These are phyloP conservation scores for Diplogelasinospora grovesii DNA, from an alignment of 495 filamentous ascomycete genomes.

Conservation along the genomic window DNA sequence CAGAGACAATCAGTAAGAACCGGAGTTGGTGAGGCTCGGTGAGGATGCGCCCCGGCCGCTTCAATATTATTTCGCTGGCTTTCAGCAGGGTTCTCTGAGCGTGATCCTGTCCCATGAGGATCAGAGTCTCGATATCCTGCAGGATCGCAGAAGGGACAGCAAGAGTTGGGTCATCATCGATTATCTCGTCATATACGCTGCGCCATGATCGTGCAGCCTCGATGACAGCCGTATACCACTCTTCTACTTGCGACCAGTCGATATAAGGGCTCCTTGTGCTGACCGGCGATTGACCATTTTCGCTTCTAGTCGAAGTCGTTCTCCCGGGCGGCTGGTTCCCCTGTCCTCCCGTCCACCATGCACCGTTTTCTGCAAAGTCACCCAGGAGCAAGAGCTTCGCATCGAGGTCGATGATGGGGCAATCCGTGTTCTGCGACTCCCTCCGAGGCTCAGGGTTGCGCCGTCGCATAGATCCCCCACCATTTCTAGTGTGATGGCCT, in stretches of 20 bases:
- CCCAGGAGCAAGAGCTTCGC: conserved; percentile 74
- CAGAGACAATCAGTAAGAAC: conserved; percentile 76
- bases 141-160: conserved; percentile 25
- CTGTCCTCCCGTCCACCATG: conserved; percentile 70
- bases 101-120: conserved; percentile 62
- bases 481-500: conserved; percentile 6
- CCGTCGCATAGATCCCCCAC: conserved; percentile 11
- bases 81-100: conserved; percentile 67
- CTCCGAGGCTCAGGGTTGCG: conserved; percentile 20
- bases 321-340: conserved; percentile 31
- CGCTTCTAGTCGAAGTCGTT: conserved; percentile 27
- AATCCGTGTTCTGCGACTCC: conserved; percentile 23
- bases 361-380: conserved; percentile 74
- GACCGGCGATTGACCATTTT: conserved; percentile 36
- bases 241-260: conserved; percentile 63
- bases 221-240: conserved; percentile 72
- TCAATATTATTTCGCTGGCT: conserved; percentile 77
- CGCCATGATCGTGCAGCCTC: conserved; percentile 49
- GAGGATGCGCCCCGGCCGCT: conserved; percentile 69
- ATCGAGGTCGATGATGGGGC: conserved; percentile 48
- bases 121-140: conserved; percentile 50
- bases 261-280: conserved; percentile 61
- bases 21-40: conserved; percentile 64
- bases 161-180: conserved; percentile 16
- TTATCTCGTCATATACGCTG: conserved; percentile 48